Conservation (phyloP, 352 stramenopile genomes). For the Peronospora farinosa region DNA sequence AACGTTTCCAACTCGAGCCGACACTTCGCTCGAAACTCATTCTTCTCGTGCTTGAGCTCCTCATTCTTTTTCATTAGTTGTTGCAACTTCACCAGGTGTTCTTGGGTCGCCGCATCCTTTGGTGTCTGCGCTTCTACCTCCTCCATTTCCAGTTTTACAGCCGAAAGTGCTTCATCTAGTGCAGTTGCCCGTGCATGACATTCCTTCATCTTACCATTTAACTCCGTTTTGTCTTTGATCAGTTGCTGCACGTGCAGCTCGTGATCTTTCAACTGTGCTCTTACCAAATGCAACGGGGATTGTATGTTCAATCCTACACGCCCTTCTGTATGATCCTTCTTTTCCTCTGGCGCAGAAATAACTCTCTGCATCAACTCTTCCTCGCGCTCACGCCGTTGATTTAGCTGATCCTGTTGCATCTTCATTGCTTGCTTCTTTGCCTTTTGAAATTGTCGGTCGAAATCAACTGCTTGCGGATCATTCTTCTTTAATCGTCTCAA, state of each 20-base stretch:
- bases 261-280: constrained; percentile 28
- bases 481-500: constrained; percentile 14
- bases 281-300: constrained; percentile 16
- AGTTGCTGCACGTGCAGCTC: constrained; percentile 34
- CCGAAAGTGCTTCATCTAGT: constrained; percentile 27
- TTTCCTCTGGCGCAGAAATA: constrained; percentile 32
- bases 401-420: constrained; percentile 41
- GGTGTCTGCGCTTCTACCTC: constrained; percentile 34
- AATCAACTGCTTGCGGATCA: constrained; percentile 31
- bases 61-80: constrained; percentile 48
- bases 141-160: constrained; percentile 36
- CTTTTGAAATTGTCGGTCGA: constrained; percentile 60
- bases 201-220: constrained; percentile 32
- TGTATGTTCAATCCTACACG: constrained; percentile 7
- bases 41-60: constrained; percentile 45
- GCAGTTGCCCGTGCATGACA: constrained; percentile 18
- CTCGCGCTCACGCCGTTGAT: constrained; percentile 41
- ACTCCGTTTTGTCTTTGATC: constrained; percentile 38
- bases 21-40: constrained; percentile 39
- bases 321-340: constrained; percentile 5
- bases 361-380: constrained; percentile 45
- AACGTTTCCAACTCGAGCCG: constrained; percentile 36
- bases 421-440: constrained; percentile 41
- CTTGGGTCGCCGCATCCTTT: constrained; percentile 22
- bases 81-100: constrained; percentile 26